Conservation (phyloP, 495 filamentous ascomycete species). For the Cudoniella acicularis region DNA sequence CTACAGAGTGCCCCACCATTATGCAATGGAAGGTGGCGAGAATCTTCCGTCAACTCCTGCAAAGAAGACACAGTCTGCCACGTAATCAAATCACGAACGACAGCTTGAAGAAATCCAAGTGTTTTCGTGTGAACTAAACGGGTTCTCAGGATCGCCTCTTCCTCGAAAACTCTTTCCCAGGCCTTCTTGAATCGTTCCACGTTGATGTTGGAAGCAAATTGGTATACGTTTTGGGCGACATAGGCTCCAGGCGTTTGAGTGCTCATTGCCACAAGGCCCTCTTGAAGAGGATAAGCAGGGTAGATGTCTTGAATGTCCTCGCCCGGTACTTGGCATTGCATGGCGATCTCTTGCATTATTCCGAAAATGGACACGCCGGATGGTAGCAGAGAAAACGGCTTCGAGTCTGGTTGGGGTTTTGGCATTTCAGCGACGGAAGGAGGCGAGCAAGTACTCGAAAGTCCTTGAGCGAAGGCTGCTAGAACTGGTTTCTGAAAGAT, state of each 20-base stretch:
- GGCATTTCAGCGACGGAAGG: too few species aligned
- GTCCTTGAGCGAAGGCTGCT: background rate
- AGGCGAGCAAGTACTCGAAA: too few species aligned
- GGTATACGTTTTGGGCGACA: slow-evolving; percentile 46
- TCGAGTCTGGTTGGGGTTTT: too few species aligned
- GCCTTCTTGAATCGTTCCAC: slow-evolving; percentile 48
- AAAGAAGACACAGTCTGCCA: background rate
- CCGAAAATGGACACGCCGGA: too few species aligned
- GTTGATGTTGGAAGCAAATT: slow-evolving; percentile 34
- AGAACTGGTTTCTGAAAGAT: slow-evolving; percentile 33
- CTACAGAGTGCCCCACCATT: background rate
- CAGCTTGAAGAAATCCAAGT: slow-evolving; percentile 48
- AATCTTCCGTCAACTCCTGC: background rate
- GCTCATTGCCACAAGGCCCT: slow-evolving; percentile 62
- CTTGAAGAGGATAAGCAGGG: slow-evolving; percentile 68
- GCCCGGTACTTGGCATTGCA: background rate
- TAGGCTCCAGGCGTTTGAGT: slow-evolving; percentile 53
- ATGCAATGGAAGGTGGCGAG: background rate
- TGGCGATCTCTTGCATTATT: background rate
- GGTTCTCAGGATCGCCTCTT: slow-evolving; percentile 51
- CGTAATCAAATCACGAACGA: slow-evolving; percentile 28
- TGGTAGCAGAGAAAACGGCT: too few species aligned
- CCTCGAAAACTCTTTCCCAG: slow-evolving; percentile 46
- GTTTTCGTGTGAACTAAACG: slow-evolving; percentile 44
- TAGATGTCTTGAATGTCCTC: slow-evolving; percentile 54